Evolutionary conservation across 2,329 filamentous ascomycete genomes (phyloP).

Genomic region (Lachnellula hyalina): DNA sequence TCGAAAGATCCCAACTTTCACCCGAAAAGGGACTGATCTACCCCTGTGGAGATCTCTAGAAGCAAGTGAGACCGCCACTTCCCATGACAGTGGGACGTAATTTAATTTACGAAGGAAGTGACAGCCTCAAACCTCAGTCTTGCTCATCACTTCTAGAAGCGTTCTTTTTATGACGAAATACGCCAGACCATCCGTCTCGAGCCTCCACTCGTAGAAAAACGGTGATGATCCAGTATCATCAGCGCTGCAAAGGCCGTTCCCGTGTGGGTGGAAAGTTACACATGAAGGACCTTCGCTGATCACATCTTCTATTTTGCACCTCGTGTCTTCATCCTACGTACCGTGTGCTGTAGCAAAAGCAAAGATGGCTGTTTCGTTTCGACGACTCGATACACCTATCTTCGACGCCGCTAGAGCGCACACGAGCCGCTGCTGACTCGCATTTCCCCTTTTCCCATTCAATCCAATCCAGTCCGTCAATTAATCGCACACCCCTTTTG

Average conservation of each 20-base stretch:
- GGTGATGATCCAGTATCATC: not conserved
- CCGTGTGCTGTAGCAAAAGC: not conserved
- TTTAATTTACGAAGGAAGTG: not conserved
- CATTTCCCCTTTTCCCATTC: not conserved
- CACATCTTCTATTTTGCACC: not conserved
- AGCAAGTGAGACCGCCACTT: not conserved
- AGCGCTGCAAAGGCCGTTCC: not conserved
- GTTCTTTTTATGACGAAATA: not conserved
- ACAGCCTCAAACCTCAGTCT: too few relatives aligned
- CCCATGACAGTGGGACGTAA: not conserved
- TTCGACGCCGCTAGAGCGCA: not conserved
- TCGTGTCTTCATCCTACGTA: not conserved
- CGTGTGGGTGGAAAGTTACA: not conserved
- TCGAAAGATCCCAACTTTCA: too few relatives aligned
- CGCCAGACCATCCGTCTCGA: not conserved
- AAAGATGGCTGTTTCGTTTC: not conserved
- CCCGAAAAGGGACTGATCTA: too few relatives aligned
- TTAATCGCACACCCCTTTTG: not conserved
- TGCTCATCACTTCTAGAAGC: not conserved
- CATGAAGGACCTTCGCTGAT: not conserved
- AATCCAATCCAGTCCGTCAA: not conserved
- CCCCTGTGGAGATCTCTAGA: not conserved
- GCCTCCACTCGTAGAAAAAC: not conserved
- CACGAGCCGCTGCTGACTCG: not conserved
- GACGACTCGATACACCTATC: not conserved